Evolutionary conservation across 2,329 filamentous ascomycete species (phyloP), one percentile per base, ranked within the genome.

Genomic region (Talaromyces sp.): DNA sequence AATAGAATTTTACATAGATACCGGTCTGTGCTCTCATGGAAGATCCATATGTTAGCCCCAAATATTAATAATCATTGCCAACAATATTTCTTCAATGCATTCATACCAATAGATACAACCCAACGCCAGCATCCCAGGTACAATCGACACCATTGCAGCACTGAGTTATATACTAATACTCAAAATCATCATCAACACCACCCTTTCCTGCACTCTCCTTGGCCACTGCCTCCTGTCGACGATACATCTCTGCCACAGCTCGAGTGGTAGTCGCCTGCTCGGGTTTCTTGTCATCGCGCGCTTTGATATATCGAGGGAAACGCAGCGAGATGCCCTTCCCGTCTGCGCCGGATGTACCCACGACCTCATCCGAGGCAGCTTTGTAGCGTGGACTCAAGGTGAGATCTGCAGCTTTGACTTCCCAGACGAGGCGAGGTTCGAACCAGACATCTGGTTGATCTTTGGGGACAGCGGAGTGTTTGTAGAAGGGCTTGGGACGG

Each of bases 361-460:
- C 81, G 6, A 92, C 86, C 70, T 95, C 90, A 65, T 88, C 86
- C 48, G 84, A 84, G 0, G 89, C 94, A n/a, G 94, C 94, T 75
- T 92, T 91, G 76, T 99, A 99, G 39, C 92, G 81, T 25, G 94
- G 94, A 65, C 88, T 93, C 21, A 99, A 82, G 1, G 94, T 97
- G 66, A 99, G 75, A 78, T 99, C 94, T 1, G 94, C 94, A 11
- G 93, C 96, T 79, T 93, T 96, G 65, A 99, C 92, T 75, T 99
- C 94, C 94, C 94, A 99, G 1, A 99, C 94, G 67, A 88, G 87
- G 41, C 86, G 85, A 13, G 94, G 90, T 79, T 99, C 94, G 71
- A 99, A 94, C 94, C 94, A 99, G 37, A 99, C 91, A 72, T 99
- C 94, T 1, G 94, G 94, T 72, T 99, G 94, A 71, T 97, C 91